Conservation (phyloP, 495 filamentous ascomycete species). For the Amphirosellinia nigrospora region DNA sequence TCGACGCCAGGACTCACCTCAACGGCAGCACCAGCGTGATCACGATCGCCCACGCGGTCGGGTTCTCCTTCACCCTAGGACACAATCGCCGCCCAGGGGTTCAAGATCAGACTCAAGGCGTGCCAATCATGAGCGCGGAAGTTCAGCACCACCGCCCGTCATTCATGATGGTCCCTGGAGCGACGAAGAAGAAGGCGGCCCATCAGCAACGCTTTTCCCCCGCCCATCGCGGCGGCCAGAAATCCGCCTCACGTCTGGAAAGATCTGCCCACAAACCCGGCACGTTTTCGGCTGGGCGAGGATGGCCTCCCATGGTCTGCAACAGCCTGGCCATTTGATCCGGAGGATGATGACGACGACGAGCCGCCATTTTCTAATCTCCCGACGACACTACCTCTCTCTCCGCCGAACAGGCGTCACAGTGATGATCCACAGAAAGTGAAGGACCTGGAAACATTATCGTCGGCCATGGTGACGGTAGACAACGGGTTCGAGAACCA, state of each 20-base stretch:
- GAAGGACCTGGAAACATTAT: slow-evolving; percentile 54
- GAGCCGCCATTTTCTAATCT: slow-evolving; percentile 24
- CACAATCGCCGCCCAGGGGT: background rate
- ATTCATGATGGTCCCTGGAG: slow-evolving; percentile 50
- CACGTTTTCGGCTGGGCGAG: slow-evolving; percentile 51
- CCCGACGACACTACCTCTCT: slow-evolving; percentile 31
- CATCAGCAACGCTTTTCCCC: slow-evolving; percentile 30
- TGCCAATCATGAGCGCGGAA: slow-evolving; percentile 42
- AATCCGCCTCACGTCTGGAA: slow-evolving; percentile 40
- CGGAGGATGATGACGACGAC: slow-evolving; percentile 6
- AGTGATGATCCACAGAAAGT: slow-evolving; percentile 36
- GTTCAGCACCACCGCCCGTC: slow-evolving; percentile 54
- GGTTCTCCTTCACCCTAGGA: slow-evolving; percentile 20
- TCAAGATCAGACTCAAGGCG: slow-evolving; percentile 12
- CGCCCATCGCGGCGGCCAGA: slow-evolving; percentile 18
- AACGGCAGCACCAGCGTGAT: slow-evolving; percentile 36
- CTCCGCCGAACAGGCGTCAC: slow-evolving; percentile 23
- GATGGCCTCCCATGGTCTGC: slow-evolving; percentile 53
- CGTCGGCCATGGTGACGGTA: slow-evolving; percentile 62
- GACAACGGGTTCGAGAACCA: slow-evolving; percentile 60
- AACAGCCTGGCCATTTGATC: slow-evolving; percentile 42
- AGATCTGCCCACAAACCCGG: slow-evolving; percentile 47
- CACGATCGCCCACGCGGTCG: slow-evolving; percentile 30
- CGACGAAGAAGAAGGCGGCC: slow-evolving; percentile 40
- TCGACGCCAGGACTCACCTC: slow-evolving; percentile 35